Base-by-base conservation (phyloP, 441 rosid species). In the Aquilaria agallochum region DNA sequence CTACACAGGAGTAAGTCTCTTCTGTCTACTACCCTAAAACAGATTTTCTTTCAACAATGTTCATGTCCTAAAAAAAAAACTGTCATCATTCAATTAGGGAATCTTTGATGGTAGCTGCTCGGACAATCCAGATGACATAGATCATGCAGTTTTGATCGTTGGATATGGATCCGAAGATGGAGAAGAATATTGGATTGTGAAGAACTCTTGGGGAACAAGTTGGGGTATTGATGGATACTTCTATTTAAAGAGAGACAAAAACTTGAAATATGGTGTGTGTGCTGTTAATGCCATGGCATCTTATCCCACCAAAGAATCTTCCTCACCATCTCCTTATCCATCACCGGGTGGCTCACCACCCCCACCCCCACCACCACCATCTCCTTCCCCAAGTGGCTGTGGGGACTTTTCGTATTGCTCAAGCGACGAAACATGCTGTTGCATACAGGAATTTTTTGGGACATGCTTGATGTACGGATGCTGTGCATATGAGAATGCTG, bases 151-250 rank as follows among this genome's bases (percentile, higher is more conserved):
- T 66, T 53, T 86, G 62, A 77, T 92, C 1, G 94, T 89, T 52
- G 95, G 96, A 9, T 92, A 80, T 46, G 96, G 88, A 14, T 78
- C 80, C 7, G 85, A 87, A 75, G 68, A 63, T 12, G 80, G 58
- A 50, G 80, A 84, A 42, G 79, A 81, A 31, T 92, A 87, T 54
- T 92, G 98, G 98, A 88, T 92, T 4, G 92, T 78, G 53, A 92
- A 75, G 74, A 92, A 92, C 61, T 92, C 96, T 11, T 89, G 96
- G 96, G 98, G 95, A 8, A 76, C 80, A 10, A 58, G 33, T 0
- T 92, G 96, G 98, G 98, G 95, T 44, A 64, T 71, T 4, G 76
- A 79, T 3, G 95, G 96, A 31, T 92, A 86, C 49, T 73, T 69
- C 53, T 78, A 75, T 49, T 42, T 92, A 0, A 71, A 45, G 58